Evolutionary conservation across 179 eudicot species (phyloP).

Genomic region (Monotropa hypopitys): DNA sequence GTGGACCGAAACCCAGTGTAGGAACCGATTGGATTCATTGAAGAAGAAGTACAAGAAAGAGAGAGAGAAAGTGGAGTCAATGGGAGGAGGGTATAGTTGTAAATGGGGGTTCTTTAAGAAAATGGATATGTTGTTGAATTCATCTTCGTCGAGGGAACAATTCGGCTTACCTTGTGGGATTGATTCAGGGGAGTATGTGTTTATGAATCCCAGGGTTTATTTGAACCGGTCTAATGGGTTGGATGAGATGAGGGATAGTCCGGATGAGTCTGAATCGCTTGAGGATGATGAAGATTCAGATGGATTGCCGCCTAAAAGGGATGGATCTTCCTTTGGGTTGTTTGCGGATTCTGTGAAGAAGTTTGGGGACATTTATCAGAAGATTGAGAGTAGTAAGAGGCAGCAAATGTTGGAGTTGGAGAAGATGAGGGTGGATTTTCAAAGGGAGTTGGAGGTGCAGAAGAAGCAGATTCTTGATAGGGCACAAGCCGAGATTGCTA

Average conservation of each 20-base stretch:
- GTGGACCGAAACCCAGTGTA: constrained; percentile 44
- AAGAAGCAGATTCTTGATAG: constrained; percentile 72
- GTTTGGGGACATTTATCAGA: constrained; percentile 71
- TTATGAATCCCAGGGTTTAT: constrained; percentile 64
- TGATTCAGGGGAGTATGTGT: constrained; percentile 87
- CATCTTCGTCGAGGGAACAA: constrained; percentile 28
- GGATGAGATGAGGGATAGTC: constrained; percentile 91
- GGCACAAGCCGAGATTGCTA: constrained; percentile 66
- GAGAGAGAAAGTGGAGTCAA: constrained; percentile 33
- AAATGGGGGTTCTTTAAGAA: constrained; percentile 63
- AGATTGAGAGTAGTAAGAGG: constrained; percentile 50
- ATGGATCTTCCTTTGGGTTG: constrained; percentile 36
- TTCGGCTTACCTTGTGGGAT: constrained; percentile 63
- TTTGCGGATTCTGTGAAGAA: constrained; percentile 67
- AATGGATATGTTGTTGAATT: constrained; percentile 61
- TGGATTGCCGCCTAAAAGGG: constrained; percentile 19
- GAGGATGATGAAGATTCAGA: constrained; percentile 27
- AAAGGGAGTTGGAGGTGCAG: constrained; percentile 62
- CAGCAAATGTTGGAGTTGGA: constrained; percentile 73
- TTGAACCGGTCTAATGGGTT: constrained; percentile 54
- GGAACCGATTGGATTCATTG: constrained; percentile 52
- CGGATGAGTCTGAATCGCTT: constrained; percentile 39
- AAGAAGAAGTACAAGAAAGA: constrained; percentile 80
- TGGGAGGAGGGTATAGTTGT: constrained; percentile 23
- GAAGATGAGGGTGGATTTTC: constrained; percentile 75